Conservation (phyloP, 1,284 basidiomycete genomes). For the Ganoderma multipileum region DNA sequence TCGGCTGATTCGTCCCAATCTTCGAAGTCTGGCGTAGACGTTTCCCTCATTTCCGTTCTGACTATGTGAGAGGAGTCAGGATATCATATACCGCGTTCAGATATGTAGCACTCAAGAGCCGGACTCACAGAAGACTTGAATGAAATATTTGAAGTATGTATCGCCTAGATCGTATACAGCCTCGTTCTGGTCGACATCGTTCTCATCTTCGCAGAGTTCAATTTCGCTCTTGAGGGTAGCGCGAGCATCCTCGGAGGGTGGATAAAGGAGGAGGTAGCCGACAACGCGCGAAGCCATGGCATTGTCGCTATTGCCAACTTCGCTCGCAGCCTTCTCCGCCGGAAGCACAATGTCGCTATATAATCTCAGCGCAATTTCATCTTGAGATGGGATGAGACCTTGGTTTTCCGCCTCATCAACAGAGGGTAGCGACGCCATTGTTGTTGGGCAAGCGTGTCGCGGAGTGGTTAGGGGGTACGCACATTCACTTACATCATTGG, state of each 20-base stretch:
- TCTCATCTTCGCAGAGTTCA: not conserved
- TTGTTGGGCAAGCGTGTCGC: not conserved
- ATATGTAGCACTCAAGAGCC: not conserved
- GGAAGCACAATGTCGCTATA: not conserved
- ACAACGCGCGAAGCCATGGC: not conserved
- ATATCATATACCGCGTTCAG: not conserved
- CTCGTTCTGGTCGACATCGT: not conserved
- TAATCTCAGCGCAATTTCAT: not conserved
- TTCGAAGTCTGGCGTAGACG: not conserved
- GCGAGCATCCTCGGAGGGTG: not conserved
- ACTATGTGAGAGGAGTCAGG: not conserved
- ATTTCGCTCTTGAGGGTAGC: not conserved
- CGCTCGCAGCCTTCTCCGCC: not conserved
- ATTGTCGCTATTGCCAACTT: not conserved
- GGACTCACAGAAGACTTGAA: not conserved
- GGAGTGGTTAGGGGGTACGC: not conserved
- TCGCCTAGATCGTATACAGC: not conserved
- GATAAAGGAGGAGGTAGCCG: slow-evolving; percentile 1
- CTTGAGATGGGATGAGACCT: not conserved
- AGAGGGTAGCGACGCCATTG: not conserved
- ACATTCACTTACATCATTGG: not conserved
- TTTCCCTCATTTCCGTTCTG: not conserved
- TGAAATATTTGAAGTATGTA: not conserved
- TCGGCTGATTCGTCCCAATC: not conserved
- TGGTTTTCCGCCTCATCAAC: not conserved